These are phyloP conservation scores for Vitis hybrid DNA, from an alignment of 177 flowering plant genomes.

Conservation along the genomic window DNA sequence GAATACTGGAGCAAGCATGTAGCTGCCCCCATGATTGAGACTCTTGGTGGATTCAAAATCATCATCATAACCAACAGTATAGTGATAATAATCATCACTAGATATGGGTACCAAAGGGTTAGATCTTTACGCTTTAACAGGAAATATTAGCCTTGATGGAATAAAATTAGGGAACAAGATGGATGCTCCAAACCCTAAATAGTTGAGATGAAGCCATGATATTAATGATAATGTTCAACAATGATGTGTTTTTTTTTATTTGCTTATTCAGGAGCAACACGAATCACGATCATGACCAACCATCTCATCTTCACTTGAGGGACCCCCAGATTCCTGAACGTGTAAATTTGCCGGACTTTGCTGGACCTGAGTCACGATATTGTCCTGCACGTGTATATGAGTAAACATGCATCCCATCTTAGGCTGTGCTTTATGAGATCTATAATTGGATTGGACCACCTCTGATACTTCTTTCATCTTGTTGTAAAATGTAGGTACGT, in stretches of 20 bases:
- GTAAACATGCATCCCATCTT: conserved; percentile 42
- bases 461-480: background rate
- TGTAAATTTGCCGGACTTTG: conserved; percentile 81
- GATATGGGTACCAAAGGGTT: no score
- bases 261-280: conserved; percentile 77
- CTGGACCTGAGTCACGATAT: conserved; percentile 90
- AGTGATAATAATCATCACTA: no score
- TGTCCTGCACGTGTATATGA: conserved; percentile 99
- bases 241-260: background rate
- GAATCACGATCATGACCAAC: conserved; percentile 96
- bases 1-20: no score
- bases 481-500: conserved; percentile 54
- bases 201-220: no score
- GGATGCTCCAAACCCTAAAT: no score
- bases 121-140: no score
- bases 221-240: no score
- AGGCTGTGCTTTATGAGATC: conserved; percentile 2
- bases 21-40: no score
- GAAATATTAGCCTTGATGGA: no score
- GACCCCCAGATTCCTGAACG: conserved; percentile 70
- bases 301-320: conserved; percentile 80
- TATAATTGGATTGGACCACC: background rate
- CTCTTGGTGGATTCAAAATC: no score
- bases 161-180: no score
- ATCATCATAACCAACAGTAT: no score